Conservation (phyloP, 805 yeast species). For the Lachancea kluyveri region DNA sequence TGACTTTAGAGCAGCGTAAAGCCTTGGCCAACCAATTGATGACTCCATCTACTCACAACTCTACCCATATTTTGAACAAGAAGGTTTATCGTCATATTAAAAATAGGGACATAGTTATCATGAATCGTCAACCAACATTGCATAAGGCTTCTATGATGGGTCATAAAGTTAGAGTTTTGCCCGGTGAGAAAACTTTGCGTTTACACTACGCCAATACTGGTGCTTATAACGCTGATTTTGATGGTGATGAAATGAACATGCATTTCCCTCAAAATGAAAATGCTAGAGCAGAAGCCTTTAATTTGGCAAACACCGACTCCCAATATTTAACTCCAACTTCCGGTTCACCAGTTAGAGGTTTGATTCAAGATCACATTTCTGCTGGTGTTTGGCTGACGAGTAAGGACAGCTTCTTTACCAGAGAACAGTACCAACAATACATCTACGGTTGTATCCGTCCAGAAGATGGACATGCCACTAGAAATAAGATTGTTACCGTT, state of each 20-base stretch:
- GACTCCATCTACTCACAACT: slow-evolving; percentile 68
- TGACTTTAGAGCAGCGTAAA: slow-evolving; percentile 90
- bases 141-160: slow-evolving; percentile 99
- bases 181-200: slow-evolving; percentile 94
- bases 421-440: slow-evolving; percentile 90
- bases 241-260: slow-evolving; percentile 99
- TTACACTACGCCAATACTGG: slow-evolving; percentile 98
- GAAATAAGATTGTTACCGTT: slow-evolving; percentile 60
- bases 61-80: slow-evolving; percentile 66
- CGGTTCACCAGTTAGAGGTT: slow-evolving; percentile 96
- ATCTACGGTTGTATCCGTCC: slow-evolving; percentile 93
- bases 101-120: slow-evolving; percentile 90
- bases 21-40: slow-evolving; percentile 90
- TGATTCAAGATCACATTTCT: slow-evolving; percentile 97
- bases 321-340: slow-evolving; percentile 98
- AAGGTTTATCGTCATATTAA: slow-evolving; percentile 93
- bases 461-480: slow-evolving; percentile 92
- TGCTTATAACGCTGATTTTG: slow-evolving; percentile 98
- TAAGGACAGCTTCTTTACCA: slow-evolving; percentile 84
- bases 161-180: slow-evolving; percentile 92
- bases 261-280: slow-evolving; percentile 98
- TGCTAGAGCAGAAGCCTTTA: slow-evolving; percentile 92
- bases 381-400: slow-evolving; percentile 98
- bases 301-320: slow-evolving; percentile 93
- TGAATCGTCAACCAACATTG: slow-evolving; percentile 99